Base-by-base conservation (phyloP, 345 rosid species). In the Pugionium cornutum region DNA sequence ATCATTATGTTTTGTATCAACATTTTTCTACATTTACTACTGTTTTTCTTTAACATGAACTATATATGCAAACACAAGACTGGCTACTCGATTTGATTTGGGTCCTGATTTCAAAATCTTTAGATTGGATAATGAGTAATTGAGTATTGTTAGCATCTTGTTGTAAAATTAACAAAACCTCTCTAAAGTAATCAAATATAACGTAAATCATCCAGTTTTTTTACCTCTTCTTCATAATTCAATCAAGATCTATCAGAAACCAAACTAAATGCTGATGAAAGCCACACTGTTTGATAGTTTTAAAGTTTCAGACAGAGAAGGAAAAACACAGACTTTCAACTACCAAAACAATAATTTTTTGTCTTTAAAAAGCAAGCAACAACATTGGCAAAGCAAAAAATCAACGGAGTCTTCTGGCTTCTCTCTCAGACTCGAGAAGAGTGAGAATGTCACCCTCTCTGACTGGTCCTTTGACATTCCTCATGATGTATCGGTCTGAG, bases 381-480 rank as follows among this genome's bases (percentile, higher is more conserved):
- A 18, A 18, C 18, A 18, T 18, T 18, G 18, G 18, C 18, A 18
- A 18, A 18, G 18, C 18, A 18, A 18, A 18, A 18, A 18, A 50
- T 72, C 66, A 76, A 56, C 77, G 76, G 2, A 72, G 74, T 59
- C 80, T 72, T 27, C 76, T 72, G 3, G 80, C 79, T 61, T 76
- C 79, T 60, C 79, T 71, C 73, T 76, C 79, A 5, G 79, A 76
- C 66, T 76, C 76, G 31, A 76, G 79, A 60, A 76, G 48, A 18
- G 79, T 76, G 6, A 76, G 76, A 9, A 76, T 61, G 37, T 76
- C 79, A 0, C 79, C 79, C 30, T 18, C 18, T 18, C 18, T 18
- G 18, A 18, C 18, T 18, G 18, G 18, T 18, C 18, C 18, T 18
- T 18, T 18, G 18, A 18, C 18, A 18, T 18, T 18, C 18, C 18